Conservation (phyloP, 2,329 filamentous ascomycete species). For the Diaporthe caulivora region DNA sequence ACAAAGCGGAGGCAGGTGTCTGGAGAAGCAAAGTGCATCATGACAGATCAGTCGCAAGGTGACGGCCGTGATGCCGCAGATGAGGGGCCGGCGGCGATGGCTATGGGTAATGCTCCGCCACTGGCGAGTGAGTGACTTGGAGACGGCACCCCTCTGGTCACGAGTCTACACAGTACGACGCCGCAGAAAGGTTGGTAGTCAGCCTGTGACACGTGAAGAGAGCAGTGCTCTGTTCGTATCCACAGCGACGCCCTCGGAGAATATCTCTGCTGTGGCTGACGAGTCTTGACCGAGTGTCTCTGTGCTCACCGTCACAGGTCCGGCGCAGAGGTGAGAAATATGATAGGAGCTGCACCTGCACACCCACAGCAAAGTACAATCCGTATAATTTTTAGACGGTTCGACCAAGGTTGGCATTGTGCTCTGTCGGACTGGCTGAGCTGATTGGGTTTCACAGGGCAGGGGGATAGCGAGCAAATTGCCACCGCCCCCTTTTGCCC, state of each 20-base stretch:
- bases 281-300: not conserved
- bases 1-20: not conserved
- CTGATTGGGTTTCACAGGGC: conserved; percentile 2
- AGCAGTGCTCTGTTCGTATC: conserved; percentile 1
- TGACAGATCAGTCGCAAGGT: not conserved
- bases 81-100: conserved; percentile 4
- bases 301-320: not conserved
- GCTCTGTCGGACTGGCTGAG: not conserved
- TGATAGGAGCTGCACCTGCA: not conserved
- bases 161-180: not conserved
- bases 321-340: not conserved
- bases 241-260: conserved; percentile 1
- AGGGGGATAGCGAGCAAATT: not conserved
- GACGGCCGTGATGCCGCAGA: not conserved
- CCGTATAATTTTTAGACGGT: not conserved
- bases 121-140: not conserved
- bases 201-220: conserved; percentile 11
- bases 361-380: not conserved
- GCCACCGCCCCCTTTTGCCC: conserved; percentile 11
- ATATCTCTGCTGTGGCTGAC: conserved; percentile 16
- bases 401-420: not conserved
- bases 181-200: not conserved
- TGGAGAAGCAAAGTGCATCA: not conserved
- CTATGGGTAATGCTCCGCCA: not conserved
- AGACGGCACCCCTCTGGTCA: not conserved